Conservation (phyloP, 495 filamentous ascomycete species). For the Aspergillus sparsus region DNA sequence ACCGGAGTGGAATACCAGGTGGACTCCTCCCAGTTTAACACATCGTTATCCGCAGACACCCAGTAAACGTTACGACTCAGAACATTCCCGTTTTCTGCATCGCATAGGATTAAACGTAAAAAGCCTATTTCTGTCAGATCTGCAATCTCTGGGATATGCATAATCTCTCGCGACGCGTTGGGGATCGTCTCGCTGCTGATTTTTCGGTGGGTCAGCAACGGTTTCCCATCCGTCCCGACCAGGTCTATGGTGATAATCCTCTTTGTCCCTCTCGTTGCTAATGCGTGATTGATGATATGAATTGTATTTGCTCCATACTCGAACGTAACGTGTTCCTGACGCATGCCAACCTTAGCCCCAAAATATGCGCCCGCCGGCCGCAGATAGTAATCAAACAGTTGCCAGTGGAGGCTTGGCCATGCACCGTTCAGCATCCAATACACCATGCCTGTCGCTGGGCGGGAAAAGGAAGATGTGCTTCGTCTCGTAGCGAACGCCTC, state of each 20-base stretch:
- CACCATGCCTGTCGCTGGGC: constrained; percentile 58
- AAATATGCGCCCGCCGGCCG: constrained; percentile 59
- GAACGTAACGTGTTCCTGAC: constrained; percentile 59
- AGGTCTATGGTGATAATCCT: constrained; percentile 45
- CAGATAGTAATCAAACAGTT: constrained; percentile 65
- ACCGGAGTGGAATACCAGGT: constrained; percentile 62
- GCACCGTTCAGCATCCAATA: constrained; percentile 73
- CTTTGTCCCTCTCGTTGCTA: constrained; percentile 37
- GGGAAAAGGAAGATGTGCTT: constrained; percentile 38
- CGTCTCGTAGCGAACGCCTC: constrained; percentile 57
- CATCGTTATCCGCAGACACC: constrained; percentile 51
- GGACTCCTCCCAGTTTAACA: constrained; percentile 56
- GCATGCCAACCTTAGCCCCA: constrained; percentile 54
- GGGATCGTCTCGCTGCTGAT: constrained; percentile 26
- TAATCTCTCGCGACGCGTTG: constrained; percentile 31
- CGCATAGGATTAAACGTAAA: constrained; percentile 48
- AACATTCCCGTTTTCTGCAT: constrained; percentile 16
- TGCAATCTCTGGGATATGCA: constrained; percentile 30
- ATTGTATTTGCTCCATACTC: constrained; percentile 49
- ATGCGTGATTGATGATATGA: constrained; percentile 58
- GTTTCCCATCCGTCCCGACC: constrained; percentile 48
- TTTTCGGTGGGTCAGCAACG: constrained; percentile 29
- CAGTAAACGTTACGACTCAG: constrained; percentile 66
- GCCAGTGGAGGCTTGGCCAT: constrained; percentile 68
- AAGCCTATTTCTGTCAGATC: constrained; percentile 48